Evolutionary conservation across 306 rosid species (phyloP).

Genomic region (Castanea mollissima): DNA sequence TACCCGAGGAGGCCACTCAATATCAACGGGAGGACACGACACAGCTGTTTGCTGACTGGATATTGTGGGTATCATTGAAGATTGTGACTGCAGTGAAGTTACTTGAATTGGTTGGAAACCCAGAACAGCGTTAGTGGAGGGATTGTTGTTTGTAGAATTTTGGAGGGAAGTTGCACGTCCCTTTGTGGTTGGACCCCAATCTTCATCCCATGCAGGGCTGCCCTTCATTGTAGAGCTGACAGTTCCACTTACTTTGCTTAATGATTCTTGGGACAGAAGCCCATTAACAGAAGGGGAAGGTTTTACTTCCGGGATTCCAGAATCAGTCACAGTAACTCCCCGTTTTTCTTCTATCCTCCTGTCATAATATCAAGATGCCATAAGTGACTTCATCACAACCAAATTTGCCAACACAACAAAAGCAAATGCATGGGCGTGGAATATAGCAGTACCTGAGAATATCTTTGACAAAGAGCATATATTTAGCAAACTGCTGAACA

Average conservation of each 20-base stretch:
- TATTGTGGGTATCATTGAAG: constrained; percentile 31
- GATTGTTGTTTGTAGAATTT: constrained; percentile 29
- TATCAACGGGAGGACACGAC: constrained; percentile 77
- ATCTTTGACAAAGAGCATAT: constrained; percentile 97
- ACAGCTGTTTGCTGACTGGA: constrained; percentile 54
- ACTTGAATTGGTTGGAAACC: constrained; percentile 41
- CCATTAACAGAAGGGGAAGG: constrained; percentile 52
- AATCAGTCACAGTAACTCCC: constrained; percentile 79
- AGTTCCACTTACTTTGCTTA: constrained; percentile 34
- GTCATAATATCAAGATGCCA: constrained; percentile 21
- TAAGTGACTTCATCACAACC: background rate
- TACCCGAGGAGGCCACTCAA: constrained; percentile 91
- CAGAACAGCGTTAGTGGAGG: constrained; percentile 32
- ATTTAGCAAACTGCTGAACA: constrained; percentile 97
- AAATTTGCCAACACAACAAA: background rate
- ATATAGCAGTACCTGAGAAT: constrained; percentile 62
- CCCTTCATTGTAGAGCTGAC: constrained; percentile 46
- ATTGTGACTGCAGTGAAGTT: constrained; percentile 39
- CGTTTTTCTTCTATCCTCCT: constrained; percentile 96
- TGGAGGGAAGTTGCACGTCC: constrained; percentile 37
- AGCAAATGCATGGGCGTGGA: constrained; percentile 11
- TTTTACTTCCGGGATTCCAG: constrained; percentile 70
- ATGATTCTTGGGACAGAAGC: constrained; percentile 40
- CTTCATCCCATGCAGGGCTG: constrained; percentile 84
- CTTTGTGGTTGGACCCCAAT: constrained; percentile 67